Percentiles rank a stretch among this genome's conserved stretches.
phyloP scores from a whole-genome alignment of 305 asterid species.

The Plantago coronopus region DNA sequence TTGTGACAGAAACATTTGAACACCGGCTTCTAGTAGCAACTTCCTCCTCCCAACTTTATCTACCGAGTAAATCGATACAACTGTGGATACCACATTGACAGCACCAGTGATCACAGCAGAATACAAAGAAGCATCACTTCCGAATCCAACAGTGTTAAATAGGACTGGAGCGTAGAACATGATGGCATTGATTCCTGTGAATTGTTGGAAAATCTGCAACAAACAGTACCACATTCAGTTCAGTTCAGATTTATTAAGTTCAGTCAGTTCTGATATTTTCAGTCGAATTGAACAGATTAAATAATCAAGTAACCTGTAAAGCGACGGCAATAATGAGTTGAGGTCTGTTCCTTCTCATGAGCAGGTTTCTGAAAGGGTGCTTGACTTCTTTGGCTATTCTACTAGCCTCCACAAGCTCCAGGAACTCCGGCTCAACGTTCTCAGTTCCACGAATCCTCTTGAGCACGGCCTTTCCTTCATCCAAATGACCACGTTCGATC shows the following conservation, averaged over 20 bases:
- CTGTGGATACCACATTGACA: slow-evolving; percentile 72
- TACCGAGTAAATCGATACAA: slow-evolving; percentile 71
- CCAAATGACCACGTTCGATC: slow-evolving; percentile 68
- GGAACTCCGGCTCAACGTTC: slow-evolving; percentile 69
- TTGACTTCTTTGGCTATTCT: slow-evolving; percentile 74
- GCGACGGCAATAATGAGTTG: slow-evolving; percentile 63
- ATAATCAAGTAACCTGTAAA: slow-evolving; percentile 41
- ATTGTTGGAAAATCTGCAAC: slow-evolving; percentile 74
- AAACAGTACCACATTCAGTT: not conserved
- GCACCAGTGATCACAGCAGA: slow-evolving; percentile 84
- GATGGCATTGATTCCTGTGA: slow-evolving; percentile 84
- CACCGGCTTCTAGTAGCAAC: slow-evolving; percentile 72
- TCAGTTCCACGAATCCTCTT: slow-evolving; percentile 68
- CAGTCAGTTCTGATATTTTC: too few species aligned
- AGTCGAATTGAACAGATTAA: too few species aligned
- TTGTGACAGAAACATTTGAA: slow-evolving; percentile 79
- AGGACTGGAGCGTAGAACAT: slow-evolving; percentile 94
- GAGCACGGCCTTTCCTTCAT: slow-evolving; percentile 70
- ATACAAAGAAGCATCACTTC: slow-evolving; percentile 58
- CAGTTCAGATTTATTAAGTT: too few species aligned
- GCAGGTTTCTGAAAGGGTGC: slow-evolving; percentile 81
- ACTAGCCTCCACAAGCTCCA: slow-evolving; percentile 75
- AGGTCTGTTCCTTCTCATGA: slow-evolving; percentile 70
- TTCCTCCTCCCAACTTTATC: slow-evolving; percentile 67
- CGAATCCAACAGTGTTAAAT: slow-evolving; percentile 69